A percentile compares a stretch with the other conserved stretches of the same genome.
Evolutionary conservation across 1,284 basidiomycete species (phyloP).

Genomic region (Papiliotrema flavescens): DNA sequence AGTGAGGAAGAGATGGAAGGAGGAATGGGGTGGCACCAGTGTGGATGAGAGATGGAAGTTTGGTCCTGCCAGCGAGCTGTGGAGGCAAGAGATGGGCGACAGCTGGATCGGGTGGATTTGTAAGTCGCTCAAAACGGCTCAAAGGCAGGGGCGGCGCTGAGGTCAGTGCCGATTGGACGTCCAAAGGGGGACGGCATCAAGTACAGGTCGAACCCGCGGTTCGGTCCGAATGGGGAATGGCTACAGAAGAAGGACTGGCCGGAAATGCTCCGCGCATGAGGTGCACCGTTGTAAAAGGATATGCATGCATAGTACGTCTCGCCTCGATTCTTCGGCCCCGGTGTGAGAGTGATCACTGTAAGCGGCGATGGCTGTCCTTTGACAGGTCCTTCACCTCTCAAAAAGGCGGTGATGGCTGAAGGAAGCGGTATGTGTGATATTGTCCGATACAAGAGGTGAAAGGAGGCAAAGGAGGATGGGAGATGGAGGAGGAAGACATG

Average conservation of each 20-base stretch:
- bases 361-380: too few relatives aligned
- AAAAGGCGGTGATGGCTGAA: too few relatives aligned
- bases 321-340: too few relatives aligned
- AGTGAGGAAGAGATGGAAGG: conserved; percentile 33
- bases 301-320: too few relatives aligned
- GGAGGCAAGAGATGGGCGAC: conserved; percentile 44
- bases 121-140: conserved; percentile 21
- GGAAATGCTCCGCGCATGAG: conserved; percentile 6
- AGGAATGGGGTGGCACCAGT: conserved; percentile 39
- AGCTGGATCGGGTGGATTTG: conserved; percentile 40
- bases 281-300: not conserved
- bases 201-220: conserved; percentile 38
- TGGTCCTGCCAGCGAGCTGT: conserved; percentile 29
- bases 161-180: conserved; percentile 41
- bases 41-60: conserved; percentile 43
- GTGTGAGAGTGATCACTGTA: too few relatives aligned
- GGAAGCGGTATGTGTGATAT: too few relatives aligned
- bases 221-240: conserved; percentile 47
- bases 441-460: too few relatives aligned
- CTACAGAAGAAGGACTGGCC: conserved; percentile 43
- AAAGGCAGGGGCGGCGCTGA: not conserved
- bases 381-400: too few relatives aligned
- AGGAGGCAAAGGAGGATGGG: too few relatives aligned
- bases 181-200: conserved; percentile 42
- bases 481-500: too few relatives aligned